A percentile compares a stretch with the other conserved stretches of the same genome.
Conservation (phyloP, 768 basidiomycete species). For the Lenzites betulinus region DNA sequence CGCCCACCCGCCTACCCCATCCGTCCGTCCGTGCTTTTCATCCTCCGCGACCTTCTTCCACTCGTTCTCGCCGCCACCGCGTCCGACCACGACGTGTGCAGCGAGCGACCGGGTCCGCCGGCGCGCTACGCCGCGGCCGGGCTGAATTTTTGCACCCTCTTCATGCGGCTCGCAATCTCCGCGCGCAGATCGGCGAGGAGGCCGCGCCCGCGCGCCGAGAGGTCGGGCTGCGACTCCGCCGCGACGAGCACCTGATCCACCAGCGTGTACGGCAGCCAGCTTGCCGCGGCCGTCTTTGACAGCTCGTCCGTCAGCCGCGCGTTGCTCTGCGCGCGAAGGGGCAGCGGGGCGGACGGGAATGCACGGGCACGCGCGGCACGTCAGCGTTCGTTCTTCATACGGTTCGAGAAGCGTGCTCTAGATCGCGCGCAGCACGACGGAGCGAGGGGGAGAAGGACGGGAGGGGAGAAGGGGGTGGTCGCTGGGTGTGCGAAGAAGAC, state of each 20-base stretch:
- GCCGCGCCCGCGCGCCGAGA: slow-evolving; percentile 43
- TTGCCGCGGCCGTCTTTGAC: slow-evolving; percentile 56
- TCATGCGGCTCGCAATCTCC: slow-evolving; percentile 64
- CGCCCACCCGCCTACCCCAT: too few relatives aligned
- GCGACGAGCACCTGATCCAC: slow-evolving; percentile 81
- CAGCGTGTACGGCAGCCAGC: slow-evolving; percentile 83
- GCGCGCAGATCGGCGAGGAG: slow-evolving; percentile 54
- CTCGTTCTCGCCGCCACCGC: neutral
- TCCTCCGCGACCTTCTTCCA: too few relatives aligned
- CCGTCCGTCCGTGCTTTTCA: too few relatives aligned
- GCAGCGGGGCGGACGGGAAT: too few relatives aligned
- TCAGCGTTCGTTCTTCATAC: neutral
- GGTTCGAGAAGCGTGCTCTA: slow-evolving; percentile 4
- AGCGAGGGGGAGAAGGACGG: neutral
- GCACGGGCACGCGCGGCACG: neutral
- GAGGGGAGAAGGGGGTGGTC: neutral
- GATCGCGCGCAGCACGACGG: slow-evolving; percentile 11
- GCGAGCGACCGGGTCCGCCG: too few relatives aligned
- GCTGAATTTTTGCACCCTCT: slow-evolving; percentile 68
- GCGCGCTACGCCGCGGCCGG: slow-evolving; percentile 29
- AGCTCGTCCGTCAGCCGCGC: slow-evolving; percentile 51
- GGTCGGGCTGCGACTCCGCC: slow-evolving; percentile 52
- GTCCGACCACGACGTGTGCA: too few relatives aligned
- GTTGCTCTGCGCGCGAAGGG: slow-evolving; percentile 46
- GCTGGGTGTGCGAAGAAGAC: too few relatives aligned